Percentiles rank a stretch among this genome's conserved stretches.
These are phyloP conservation scores for Solanum rostratum DNA, from an alignment of 257 asterid species.

Conservation along the genomic window DNA sequence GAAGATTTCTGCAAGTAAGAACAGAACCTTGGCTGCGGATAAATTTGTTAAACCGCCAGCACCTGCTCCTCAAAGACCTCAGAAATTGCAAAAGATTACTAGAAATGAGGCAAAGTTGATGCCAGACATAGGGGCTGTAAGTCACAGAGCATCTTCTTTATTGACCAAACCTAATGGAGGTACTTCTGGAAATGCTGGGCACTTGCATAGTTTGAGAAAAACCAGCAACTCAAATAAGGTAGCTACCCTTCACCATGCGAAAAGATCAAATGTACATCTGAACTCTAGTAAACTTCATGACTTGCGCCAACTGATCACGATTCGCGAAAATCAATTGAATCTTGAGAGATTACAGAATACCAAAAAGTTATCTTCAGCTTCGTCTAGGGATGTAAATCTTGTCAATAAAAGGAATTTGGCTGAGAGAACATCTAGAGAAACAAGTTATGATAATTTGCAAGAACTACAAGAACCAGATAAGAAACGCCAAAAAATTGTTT, in stretches of 20 bases:
- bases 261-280: conserved; percentile 4
- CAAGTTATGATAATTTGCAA: conserved; percentile 5
- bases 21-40: conserved; percentile 3
- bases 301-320: conserved; percentile 28
- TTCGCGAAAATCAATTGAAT: conserved; percentile 30
- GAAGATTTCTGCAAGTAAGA: conserved; percentile 1
- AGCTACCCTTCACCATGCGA: conserved; percentile 7
- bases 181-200: conserved; percentile 12
- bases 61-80: conserved; percentile 13
- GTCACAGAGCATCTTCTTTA: conserved; percentile 14
- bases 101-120: conserved; percentile 3
- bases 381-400: not conserved
- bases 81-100: conserved; percentile 3
- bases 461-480: conserved; percentile 15
- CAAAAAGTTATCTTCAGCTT: conserved; percentile 4
- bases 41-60: conserved; percentile 15
- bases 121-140: conserved; percentile 3
- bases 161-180: conserved; percentile 9
- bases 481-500: conserved; percentile 24
- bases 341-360: conserved; percentile 17
- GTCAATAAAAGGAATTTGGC: not conserved
- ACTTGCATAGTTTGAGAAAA: conserved; percentile 1
- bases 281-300: conserved; percentile 24
- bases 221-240: conserved; percentile 1
- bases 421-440: conserved; percentile 1